phyloP scores from a whole-genome alignment of 371 early-diverging fungal species.

The Coelomomyces lativittatus region DNA sequence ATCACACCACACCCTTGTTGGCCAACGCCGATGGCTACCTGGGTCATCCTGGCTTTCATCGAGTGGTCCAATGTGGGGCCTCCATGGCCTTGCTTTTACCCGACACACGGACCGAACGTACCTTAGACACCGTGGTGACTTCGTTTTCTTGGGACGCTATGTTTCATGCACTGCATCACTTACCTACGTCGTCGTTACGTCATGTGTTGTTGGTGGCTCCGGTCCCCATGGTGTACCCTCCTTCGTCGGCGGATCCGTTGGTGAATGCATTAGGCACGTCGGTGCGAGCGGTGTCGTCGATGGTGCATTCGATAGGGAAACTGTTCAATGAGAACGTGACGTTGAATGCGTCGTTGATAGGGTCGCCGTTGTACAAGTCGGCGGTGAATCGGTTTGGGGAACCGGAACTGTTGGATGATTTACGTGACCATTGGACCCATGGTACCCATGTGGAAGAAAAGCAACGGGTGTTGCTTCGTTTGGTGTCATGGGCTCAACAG shows the following conservation, averaged over 20 bases:
- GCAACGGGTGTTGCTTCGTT: constrained; percentile 33
- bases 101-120: constrained; percentile 63
- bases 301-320: constrained; percentile 25
- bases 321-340: constrained; percentile 8
- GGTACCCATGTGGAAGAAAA: constrained; percentile 51
- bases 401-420: constrained; percentile 60
- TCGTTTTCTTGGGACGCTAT: constrained; percentile 42
- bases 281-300: constrained; percentile 4
- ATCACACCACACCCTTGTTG: constrained; percentile 47
- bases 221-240: constrained; percentile 59
- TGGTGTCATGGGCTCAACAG: constrained; percentile 45
- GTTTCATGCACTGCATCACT: constrained; percentile 28
- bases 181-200: constrained; percentile 30
- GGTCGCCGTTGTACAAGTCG: constrained; percentile 23
- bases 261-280: not conserved
- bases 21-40: constrained; percentile 44
- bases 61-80: constrained; percentile 47
- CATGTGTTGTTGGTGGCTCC: constrained; percentile 52
- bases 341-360: constrained; percentile 9
- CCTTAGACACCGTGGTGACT: constrained; percentile 39
- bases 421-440: constrained; percentile 64
- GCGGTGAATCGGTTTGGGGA: constrained; percentile 51
- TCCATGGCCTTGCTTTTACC: constrained; percentile 41
- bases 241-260: constrained; percentile 41
- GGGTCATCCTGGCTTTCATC: constrained; percentile 24